phyloP scores from a whole-genome alignment of 306 rosid species.

The Gynostemma pentaphyllum region DNA sequence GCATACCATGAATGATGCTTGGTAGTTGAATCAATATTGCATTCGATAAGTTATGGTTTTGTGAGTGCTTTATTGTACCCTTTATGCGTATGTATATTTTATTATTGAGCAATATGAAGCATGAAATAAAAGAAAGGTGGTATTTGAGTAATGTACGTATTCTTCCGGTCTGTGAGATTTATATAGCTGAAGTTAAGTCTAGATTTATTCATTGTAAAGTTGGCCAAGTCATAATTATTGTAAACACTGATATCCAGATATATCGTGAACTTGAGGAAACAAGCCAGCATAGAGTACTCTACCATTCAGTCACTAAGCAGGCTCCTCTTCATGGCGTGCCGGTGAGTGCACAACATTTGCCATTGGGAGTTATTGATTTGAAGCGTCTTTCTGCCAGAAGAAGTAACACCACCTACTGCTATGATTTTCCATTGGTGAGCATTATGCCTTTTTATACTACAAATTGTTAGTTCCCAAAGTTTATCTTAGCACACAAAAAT shows the following conservation, averaged over 20 bases:
- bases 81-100: background rate
- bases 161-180: background rate
- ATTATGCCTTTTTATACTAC: conserved; percentile 5
- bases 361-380: conserved; percentile 72
- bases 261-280: conserved; percentile 71
- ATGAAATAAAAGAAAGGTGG: background rate
- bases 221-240: background rate
- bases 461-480: background rate
- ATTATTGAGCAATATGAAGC: background rate
- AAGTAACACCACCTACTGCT: conserved; percentile 90
- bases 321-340: conserved; percentile 68
- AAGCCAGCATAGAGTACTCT: conserved; percentile 42
- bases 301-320: conserved; percentile 40
- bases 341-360: conserved; percentile 65
- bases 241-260: conserved; percentile 29
- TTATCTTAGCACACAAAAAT: background rate
- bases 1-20: background rate
- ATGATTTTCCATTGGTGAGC: conserved; percentile 93
- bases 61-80: background rate
- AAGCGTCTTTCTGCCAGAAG: conserved; percentile 81
- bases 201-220: background rate
- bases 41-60: background rate
- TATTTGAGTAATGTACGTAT: background rate
- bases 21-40: background rate
- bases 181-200: background rate